A percentile compares a stretch with the other conserved stretches of the same genome.
Evolutionary conservation across 352 stramenopile species (phyloP).

Genomic region (Phytophthora fragariae): DNA sequence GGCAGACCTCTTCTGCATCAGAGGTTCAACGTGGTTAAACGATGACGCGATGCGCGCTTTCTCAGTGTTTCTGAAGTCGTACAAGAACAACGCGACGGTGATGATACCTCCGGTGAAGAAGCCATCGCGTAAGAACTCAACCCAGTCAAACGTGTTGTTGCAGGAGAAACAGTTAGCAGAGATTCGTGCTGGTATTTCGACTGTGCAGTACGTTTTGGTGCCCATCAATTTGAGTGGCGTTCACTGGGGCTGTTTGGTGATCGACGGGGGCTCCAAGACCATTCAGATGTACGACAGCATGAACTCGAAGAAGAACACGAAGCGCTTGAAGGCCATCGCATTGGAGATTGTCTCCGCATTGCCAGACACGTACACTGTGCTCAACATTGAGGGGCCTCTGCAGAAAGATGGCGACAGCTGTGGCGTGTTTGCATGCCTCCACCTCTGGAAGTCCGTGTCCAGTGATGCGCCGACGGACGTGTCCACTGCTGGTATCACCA

Average conservation of each 20-base stretch:
- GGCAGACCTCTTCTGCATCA: no score
- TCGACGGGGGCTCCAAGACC: slow-evolving; percentile 5
- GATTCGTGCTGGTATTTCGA: slow-evolving; percentile 6
- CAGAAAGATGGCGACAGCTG: slow-evolving; percentile 14
- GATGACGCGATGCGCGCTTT: slow-evolving; percentile 13
- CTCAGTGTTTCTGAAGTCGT: slow-evolving; percentile 1
- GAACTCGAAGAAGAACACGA: background rate
- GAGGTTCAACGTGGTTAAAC: no score
- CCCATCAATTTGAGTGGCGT: slow-evolving; percentile 2
- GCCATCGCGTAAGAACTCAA: background rate
- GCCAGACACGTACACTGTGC: background rate
- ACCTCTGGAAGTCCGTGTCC: slow-evolving; percentile 7
- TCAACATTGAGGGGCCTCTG: background rate
- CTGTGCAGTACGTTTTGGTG: slow-evolving; percentile 9
- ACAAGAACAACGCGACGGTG: slow-evolving; percentile 4
- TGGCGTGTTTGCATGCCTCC: slow-evolving; percentile 8
- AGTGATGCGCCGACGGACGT: slow-evolving; percentile 13
- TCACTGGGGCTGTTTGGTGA: slow-evolving; percentile 10
- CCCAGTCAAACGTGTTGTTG: background rate
- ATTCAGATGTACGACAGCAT: slow-evolving; percentile 14
- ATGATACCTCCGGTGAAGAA: slow-evolving; percentile 4
- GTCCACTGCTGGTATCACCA: slow-evolving; percentile 6
- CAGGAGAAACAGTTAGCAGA: slow-evolving; percentile 6
- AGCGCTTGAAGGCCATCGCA: slow-evolving; percentile 1
- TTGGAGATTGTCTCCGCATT: slow-evolving; percentile 6